phyloP scores from a whole-genome alignment of 2,329 filamentous ascomycete genomes.

The Aspergillus novoparasiticus region DNA sequence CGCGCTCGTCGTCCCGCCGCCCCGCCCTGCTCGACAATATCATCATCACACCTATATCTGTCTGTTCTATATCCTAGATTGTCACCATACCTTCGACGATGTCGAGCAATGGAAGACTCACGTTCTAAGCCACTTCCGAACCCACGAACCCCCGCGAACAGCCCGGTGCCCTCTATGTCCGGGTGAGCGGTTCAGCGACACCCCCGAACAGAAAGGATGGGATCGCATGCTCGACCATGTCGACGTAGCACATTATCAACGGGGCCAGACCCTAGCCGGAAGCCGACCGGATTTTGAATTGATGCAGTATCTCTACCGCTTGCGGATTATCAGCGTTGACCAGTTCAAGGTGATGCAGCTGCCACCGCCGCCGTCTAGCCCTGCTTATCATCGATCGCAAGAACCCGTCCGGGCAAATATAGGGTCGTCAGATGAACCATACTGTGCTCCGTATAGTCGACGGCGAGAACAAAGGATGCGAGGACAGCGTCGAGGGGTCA shows the following conservation, averaged over 20 bases:
- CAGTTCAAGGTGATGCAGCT: conserved; percentile 49
- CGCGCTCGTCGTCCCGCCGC: conserved; percentile 28
- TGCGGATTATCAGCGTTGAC: conserved; percentile 45
- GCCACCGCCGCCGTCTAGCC: conserved; percentile 38
- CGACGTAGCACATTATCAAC: conserved; percentile 42
- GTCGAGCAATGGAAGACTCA: conserved; percentile 46
- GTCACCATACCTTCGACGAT: conserved; percentile 42
- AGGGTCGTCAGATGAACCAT: conserved; percentile 44
- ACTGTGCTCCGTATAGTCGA: conserved; percentile 42
- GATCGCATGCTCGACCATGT: conserved; percentile 47
- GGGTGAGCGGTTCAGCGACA: conserved; percentile 23
- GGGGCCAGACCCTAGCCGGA: conserved; percentile 43
- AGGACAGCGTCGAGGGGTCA: conserved; percentile 35
- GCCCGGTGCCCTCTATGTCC: conserved; percentile 50
- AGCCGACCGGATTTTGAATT: conserved; percentile 47
- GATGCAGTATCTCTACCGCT: conserved; percentile 48
- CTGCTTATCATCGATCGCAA: conserved; percentile 40
- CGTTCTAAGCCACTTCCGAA: conserved; percentile 49
- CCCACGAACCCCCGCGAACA: conserved; percentile 40
- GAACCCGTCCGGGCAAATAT: conserved; percentile 39
- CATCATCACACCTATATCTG: conserved; percentile 35
- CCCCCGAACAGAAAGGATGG: conserved; percentile 39
- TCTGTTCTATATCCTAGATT: conserved; percentile 50
- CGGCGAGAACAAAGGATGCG: conserved; percentile 43
- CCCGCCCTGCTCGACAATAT: conserved; percentile 12